Evolutionary conservation across 2,329 filamentous ascomycete genomes (phyloP), one percentile per base, ranked within the genome.

Genomic region (Sarocladium kiliense): DNA sequence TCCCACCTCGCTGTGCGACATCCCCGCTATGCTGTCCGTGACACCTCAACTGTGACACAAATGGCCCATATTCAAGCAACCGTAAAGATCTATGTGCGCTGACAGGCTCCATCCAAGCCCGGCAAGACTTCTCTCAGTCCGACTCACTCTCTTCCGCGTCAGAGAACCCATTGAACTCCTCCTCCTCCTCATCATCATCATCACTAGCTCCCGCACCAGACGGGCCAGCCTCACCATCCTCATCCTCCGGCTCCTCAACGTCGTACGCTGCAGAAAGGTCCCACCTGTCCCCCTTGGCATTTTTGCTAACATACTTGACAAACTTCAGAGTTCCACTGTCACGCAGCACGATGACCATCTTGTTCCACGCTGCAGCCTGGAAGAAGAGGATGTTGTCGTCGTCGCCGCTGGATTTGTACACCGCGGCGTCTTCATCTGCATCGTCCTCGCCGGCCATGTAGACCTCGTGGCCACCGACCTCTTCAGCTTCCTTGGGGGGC

Each of bases 401-500:
- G 54, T 95, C 93, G 39, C 84, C 80, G 53, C 81, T 80, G 1
- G 88, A 81, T 68, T 87, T 87, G 78, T 99, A 99, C 51, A 99
- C 81, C 9, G 94, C 94, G 1, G 93, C 92, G 68, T 95, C 90
- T 21, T 84, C 80, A 55, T 78, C 75, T 39, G 77, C 75, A 21
- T 87, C 86, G 37, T 91, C 88, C 51, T 92, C 89, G 54, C 87
- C 89, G 0, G 91, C 92, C 91, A 97, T 96, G 78, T 96, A 97
- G 57, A 96, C 88, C 65, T 92, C 88, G 67, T 91, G 88, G 30
- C 89, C 89, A 55, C 89, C 89, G 1, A 89, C 83, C 54, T 87
- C 82, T 19, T 77, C 74, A 18, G 68, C 66, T 27, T 71, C 65
- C 3, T 68, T 64, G n/a, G 65, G 62, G 7, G 26, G 3, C 9